phyloP scores from a whole-genome alignment of 768 basidiomycete species.

The Collybia sordida region DNA sequence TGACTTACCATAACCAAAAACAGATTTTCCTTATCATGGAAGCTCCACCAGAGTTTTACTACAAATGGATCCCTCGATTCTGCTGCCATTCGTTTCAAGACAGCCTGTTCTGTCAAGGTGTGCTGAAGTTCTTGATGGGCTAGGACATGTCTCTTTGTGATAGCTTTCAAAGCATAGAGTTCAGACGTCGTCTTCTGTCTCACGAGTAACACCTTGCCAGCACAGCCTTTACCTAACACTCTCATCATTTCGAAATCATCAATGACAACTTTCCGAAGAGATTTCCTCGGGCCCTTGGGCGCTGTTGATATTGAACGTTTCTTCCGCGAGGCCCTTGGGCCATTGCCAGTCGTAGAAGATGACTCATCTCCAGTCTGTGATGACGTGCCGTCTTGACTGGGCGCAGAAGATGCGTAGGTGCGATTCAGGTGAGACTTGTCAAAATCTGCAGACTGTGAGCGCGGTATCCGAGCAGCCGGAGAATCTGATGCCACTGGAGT shows the following conservation, averaged over 20 bases:
- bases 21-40: constrained; percentile 96
- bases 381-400: constrained; percentile 49
- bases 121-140: constrained; percentile 97
- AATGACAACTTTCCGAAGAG: constrained; percentile 74
- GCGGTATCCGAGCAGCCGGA: constrained; percentile 48
- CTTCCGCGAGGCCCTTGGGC: constrained; percentile 39
- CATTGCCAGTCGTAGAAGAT: constrained; percentile 57
- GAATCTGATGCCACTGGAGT: constrained; percentile 18
- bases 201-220: constrained; percentile 94
- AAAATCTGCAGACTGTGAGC: constrained; percentile 83
- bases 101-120: constrained; percentile 94
- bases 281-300: constrained; percentile 53
- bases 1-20: constrained; percentile 88
- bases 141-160: constrained; percentile 95
- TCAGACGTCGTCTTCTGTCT: constrained; percentile 70
- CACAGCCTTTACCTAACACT: constrained; percentile 95
- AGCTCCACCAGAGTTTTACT: constrained; percentile 95
- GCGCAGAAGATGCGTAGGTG: constrained; percentile 51
- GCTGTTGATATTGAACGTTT: constrained; percentile 44
- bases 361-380: constrained; percentile 72
- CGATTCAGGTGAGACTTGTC: constrained; percentile 64
- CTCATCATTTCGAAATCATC: constrained; percentile 98
- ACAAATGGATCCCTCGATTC: constrained; percentile 90
- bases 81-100: constrained; percentile 91
- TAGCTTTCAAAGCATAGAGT: constrained; percentile 93